Evolutionary conservation across 352 stramenopile genomes (phyloP).

Genomic region (Phytopythium ostracodes): DNA sequence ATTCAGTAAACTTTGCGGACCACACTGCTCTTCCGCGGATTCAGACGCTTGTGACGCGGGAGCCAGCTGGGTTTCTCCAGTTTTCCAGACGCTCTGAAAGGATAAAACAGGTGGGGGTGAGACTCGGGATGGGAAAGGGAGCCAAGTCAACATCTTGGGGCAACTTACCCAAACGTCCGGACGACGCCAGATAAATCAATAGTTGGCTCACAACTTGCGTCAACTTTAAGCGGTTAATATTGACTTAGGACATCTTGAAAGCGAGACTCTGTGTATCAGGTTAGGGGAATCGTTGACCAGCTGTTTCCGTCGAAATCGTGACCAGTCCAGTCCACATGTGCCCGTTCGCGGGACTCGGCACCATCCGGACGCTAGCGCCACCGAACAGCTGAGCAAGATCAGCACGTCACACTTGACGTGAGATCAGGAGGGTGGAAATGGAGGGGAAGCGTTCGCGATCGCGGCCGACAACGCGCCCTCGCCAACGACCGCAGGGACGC

Average conservation of each 20-base stretch:
- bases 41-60: neutral
- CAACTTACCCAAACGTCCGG: neutral
- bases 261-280: neutral
- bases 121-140: neutral
- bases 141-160: neutral
- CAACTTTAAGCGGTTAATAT: too few species aligned
- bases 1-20: neutral
- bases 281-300: neutral
- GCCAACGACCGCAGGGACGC: neutral
- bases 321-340: conserved; percentile 1
- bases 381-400: neutral
- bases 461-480: neutral
- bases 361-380: neutral
- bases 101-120: conserved; percentile 1
- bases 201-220: neutral
- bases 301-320: conserved; percentile 1
- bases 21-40: conserved; percentile 2
- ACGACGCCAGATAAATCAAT: neutral
- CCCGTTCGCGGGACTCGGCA: neutral
- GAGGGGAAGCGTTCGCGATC: neutral
- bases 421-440: neutral
- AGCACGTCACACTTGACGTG: neutral
- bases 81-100: neutral
- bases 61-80: neutral
- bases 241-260: too few species aligned